Evolutionary conservation across 345 rosid species (phyloP).

Genomic region (Clausena lansium): DNA sequence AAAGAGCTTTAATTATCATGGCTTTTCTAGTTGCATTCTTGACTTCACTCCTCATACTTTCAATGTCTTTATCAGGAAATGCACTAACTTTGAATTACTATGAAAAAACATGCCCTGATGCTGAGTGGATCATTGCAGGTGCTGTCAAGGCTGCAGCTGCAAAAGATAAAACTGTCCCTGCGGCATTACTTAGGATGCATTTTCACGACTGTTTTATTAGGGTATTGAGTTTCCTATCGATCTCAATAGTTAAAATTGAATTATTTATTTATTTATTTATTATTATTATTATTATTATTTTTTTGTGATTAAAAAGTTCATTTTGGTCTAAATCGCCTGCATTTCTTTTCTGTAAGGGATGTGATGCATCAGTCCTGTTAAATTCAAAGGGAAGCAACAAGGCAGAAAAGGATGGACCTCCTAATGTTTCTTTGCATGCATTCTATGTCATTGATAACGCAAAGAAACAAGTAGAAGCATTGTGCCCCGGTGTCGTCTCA

Average conservation of each 20-base stretch:
- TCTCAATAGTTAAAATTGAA: no score
- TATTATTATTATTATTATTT: no score
- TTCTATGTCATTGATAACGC: slow-evolving; percentile 46
- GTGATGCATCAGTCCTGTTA: slow-evolving; percentile 46
- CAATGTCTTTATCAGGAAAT: slow-evolving; percentile 12
- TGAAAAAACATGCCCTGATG: slow-evolving; percentile 41
- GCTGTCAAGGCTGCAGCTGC: slow-evolving; percentile 30
- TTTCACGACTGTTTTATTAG: slow-evolving; percentile 51
- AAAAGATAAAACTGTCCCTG: slow-evolving; percentile 42
- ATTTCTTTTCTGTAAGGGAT: slow-evolving; percentile 25
- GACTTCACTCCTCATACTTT: slow-evolving; percentile 25
- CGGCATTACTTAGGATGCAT: slow-evolving; percentile 50
- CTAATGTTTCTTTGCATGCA: slow-evolving; percentile 42
- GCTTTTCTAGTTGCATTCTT: slow-evolving; percentile 19
- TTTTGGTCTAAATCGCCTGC: neutral
- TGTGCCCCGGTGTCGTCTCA: slow-evolving; percentile 44
- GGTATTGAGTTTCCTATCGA: slow-evolving; percentile 18
- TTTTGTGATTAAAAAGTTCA: neutral
- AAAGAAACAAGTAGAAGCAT: slow-evolving; percentile 38
- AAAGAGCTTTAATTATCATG: slow-evolving; percentile 19
- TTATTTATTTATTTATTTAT: no score
- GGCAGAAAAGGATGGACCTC: slow-evolving; percentile 49
- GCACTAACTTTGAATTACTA: slow-evolving; percentile 45
- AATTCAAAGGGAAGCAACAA: slow-evolving; percentile 35
- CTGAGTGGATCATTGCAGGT: slow-evolving; percentile 28